A percentile compares a stretch with the other conserved stretches of the same genome.
phyloP scores from a whole-genome alignment of 192 early-diverging fungal genomes.

The Umbelopsis sp. region DNA sequence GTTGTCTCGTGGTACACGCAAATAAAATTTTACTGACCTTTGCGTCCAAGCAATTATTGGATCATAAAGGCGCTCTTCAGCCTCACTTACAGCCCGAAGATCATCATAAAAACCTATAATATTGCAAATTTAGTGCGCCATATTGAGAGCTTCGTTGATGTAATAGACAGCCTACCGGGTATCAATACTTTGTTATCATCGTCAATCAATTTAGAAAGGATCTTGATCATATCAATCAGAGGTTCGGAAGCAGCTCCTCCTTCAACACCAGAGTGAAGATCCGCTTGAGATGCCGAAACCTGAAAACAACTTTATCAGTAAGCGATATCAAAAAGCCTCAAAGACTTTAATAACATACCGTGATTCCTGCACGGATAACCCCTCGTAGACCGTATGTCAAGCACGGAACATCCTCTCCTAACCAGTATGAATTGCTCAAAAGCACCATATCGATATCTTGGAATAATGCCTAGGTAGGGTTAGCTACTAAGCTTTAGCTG shows the following conservation, averaged over 20 bases:
- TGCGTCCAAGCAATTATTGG: slow-evolving; percentile 51
- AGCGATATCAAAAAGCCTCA: background rate
- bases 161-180: slow-evolving; percentile 47
- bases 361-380: slow-evolving; percentile 66
- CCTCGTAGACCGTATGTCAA: slow-evolving; percentile 81
- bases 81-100: slow-evolving; percentile 54
- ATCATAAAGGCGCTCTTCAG: slow-evolving; percentile 64
- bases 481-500: background rate
- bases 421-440: slow-evolving; percentile 76
- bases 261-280: slow-evolving; percentile 77
- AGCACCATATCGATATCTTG: slow-evolving; percentile 57
- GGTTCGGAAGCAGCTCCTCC: slow-evolving; percentile 77
- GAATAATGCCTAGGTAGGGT: slow-evolving; percentile 41
- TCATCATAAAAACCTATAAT: slow-evolving; percentile 63
- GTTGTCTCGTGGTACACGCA: too few relatives aligned
- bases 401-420: slow-evolving; percentile 76
- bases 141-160: background rate
- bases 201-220: slow-evolving; percentile 59
- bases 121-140: background rate
- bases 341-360: slow-evolving; percentile 38
- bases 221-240: slow-evolving; percentile 66
- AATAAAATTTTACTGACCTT: too few relatives aligned
- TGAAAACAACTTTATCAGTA: slow-evolving; percentile 3
- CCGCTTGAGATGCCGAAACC: slow-evolving; percentile 52
- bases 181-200: slow-evolving; percentile 60